phyloP scores from a whole-genome alignment of 106 monocot species.

The Allium fistulosum region DNA sequence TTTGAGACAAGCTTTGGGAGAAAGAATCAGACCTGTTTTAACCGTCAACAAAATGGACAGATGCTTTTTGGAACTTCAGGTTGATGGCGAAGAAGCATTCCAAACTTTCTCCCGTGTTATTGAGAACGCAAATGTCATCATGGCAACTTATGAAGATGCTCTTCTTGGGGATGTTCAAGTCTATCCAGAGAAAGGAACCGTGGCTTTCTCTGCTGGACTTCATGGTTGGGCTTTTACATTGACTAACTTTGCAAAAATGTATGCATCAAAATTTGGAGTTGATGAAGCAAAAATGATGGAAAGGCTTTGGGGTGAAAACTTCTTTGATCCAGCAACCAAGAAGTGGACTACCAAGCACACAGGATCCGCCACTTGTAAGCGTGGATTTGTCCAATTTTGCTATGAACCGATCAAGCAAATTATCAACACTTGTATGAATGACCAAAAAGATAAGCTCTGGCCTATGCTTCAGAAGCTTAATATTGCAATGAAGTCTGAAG shows the following conservation, averaged over 20 bases:
- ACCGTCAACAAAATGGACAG: constrained; percentile 38
- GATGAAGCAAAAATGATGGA: constrained; percentile 30
- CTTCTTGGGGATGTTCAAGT: constrained; percentile 32
- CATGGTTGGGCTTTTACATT: constrained; percentile 27
- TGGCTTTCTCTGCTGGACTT: constrained; percentile 30
- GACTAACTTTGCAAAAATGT: constrained; percentile 29
- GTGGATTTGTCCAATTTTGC: constrained; percentile 25
- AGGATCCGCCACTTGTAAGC: constrained; percentile 20
- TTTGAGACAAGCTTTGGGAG: constrained; percentile 23
- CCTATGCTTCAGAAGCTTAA: constrained; percentile 23
- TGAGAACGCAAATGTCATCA: constrained; percentile 34
- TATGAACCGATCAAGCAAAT: constrained; percentile 27
- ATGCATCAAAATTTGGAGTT: constrained; percentile 24
- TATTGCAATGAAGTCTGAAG: constrained; percentile 13
- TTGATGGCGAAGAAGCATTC: constrained; percentile 52
- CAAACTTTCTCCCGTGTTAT: constrained; percentile 51
- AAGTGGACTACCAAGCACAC: constrained; percentile 22
- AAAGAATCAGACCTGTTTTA: constrained; percentile 28
- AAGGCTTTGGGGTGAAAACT: constrained; percentile 29
- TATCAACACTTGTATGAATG: constrained; percentile 20
- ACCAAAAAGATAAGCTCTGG: constrained; percentile 26
- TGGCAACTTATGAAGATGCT: constrained; percentile 27
- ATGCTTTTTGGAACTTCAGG: constrained; percentile 32
- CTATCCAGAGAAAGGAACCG: constrained; percentile 30
- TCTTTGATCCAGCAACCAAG: constrained; percentile 19